A percentile compares a stretch with the other conserved stretches of the same genome.
These are phyloP conservation scores for Pyrus communis DNA, from an alignment of 306 rosid genomes.

Conservation along the genomic window DNA sequence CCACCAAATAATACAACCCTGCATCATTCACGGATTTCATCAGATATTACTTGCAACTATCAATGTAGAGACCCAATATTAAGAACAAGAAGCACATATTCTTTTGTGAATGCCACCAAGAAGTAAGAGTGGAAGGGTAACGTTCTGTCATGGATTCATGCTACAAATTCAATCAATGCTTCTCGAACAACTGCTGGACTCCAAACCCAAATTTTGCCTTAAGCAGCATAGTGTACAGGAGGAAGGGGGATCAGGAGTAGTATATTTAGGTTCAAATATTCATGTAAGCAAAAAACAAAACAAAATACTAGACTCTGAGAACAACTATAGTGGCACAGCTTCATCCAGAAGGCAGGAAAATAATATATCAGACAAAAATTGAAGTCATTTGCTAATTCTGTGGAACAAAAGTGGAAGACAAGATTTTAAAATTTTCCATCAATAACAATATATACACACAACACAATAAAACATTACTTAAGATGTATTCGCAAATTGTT, in stretches of 20 bases:
- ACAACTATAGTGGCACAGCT: background rate
- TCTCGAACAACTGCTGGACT: background rate
- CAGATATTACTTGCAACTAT: slow-evolving; percentile 10
- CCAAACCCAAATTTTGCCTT: background rate
- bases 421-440: background rate
- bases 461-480: background rate
- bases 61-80: background rate
- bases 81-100: background rate
- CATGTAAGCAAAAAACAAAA: background rate
- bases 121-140: background rate
- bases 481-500: background rate
- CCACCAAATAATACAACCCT: slow-evolving; percentile 92
- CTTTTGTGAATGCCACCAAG: background rate
- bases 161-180: background rate
- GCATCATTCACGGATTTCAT: slow-evolving; percentile 30
- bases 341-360: background rate
- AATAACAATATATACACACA: background rate
- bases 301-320: background rate
- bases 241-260: background rate
- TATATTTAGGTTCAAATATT: background rate
- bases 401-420: background rate
- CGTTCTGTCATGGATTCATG: background rate
- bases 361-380: background rate
- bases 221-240: background rate
- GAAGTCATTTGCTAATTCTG: background rate